phyloP scores from a whole-genome alignment of 169 alveolate species.

The Perkinsus chesapeaki region DNA sequence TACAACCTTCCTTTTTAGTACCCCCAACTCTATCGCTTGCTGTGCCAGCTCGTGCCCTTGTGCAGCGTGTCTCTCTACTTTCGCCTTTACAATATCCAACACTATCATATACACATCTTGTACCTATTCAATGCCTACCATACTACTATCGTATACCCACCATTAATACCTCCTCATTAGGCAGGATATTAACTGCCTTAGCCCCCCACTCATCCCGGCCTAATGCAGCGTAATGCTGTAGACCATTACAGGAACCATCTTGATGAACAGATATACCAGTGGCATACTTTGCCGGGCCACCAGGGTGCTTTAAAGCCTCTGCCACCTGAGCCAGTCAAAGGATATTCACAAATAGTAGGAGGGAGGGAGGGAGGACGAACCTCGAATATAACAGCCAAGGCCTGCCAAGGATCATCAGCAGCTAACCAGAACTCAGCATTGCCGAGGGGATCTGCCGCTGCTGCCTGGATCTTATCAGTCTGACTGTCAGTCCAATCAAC shows the following conservation, averaged over 20 bases:
- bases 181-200: conserved; percentile 79
- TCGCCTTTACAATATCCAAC: conserved; percentile 38
- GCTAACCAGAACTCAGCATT: conserved; percentile 57
- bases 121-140: no score
- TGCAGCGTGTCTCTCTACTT: conserved; percentile 15
- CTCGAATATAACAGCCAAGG: conserved; percentile 79
- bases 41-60: conserved; percentile 32
- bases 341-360: no score
- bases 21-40: not conserved
- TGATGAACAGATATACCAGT: conserved; percentile 86
- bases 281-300: conserved; percentile 64
- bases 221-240: conserved; percentile 92
- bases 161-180: conserved; percentile 47
- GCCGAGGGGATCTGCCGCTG: conserved; percentile 63
- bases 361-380: conserved; percentile 63
- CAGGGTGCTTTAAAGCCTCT: conserved; percentile 25
- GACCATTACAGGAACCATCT: conserved; percentile 96
- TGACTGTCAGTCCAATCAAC: conserved; percentile 29
- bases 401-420: conserved; percentile 91
- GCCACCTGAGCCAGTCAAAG: conserved; percentile 14
- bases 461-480: conserved; percentile 20
- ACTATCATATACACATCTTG: not conserved
- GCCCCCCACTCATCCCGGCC: conserved; percentile 93
- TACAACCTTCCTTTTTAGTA: conserved; percentile 57
- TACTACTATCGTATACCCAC: not conserved